Evolutionary conservation across 2,329 filamentous ascomycete genomes (phyloP).

Genomic region (Trichoderma asperellum): DNA sequence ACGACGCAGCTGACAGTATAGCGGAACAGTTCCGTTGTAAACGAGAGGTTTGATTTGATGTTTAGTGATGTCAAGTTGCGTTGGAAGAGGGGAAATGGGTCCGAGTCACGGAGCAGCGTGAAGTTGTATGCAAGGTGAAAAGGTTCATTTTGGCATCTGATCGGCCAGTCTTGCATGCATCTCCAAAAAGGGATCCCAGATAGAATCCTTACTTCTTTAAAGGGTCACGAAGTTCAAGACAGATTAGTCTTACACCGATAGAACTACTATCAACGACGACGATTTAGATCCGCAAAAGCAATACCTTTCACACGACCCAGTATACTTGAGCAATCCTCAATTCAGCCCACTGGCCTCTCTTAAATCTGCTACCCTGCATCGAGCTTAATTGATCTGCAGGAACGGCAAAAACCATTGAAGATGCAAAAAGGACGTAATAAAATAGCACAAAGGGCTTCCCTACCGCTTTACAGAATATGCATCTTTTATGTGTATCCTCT

Average conservation of each 20-base stretch:
- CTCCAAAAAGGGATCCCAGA: background rate
- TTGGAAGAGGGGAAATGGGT: background rate
- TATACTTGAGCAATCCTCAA: background rate
- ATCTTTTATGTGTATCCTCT: background rate
- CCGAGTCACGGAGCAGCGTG: background rate
- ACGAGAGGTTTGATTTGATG: background rate
- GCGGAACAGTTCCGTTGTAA: conserved; percentile 10
- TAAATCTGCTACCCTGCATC: background rate
- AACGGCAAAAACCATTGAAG: background rate
- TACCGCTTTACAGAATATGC: background rate
- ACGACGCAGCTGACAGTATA: conserved; percentile 6
- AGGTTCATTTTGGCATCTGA: background rate
- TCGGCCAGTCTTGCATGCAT: background rate
- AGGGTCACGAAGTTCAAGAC: background rate
- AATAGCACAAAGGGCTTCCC: background rate
- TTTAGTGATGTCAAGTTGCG: background rate
- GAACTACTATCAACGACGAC: background rate
- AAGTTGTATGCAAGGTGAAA: background rate
- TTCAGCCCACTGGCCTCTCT: too few species aligned
- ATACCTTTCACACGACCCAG: background rate
- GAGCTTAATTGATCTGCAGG: background rate
- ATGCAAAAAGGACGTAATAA: background rate
- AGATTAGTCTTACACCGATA: background rate
- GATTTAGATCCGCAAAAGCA: background rate
- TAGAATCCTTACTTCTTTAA: background rate